Evolutionary conservation across 164 flowering plant species (phyloP), one percentile per base, ranked within the genome.

Genomic region (Buxus sempervirens): DNA sequence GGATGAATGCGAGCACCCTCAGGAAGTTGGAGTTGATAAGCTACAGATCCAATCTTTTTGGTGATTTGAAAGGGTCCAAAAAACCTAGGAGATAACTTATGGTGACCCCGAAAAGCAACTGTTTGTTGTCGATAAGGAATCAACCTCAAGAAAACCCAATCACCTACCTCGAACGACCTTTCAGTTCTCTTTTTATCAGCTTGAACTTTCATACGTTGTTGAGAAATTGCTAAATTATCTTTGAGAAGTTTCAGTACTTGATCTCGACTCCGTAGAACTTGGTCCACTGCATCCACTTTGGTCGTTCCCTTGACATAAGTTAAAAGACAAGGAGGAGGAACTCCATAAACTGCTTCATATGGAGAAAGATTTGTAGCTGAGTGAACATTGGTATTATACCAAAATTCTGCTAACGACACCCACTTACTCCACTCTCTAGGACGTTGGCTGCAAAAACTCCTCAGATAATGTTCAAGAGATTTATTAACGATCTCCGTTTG

Each of bases 81-180:
- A 53, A 53, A 53, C 7, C 21, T 20, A 1, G 55, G 55, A 0
- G 22, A 53, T 18, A 53, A 20, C 22, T 53, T 53, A 7, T 16
- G 55, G 19, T 18, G n/a, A 2, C 7, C 2, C 19, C 55, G 55
- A 1, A 5, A 0, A 53, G 1, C 54, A 0, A 42, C 6, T 0
- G 65, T 42, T 10, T 22, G 65, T 9, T 63, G 66, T 0, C 66
- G 32, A 15, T 63, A 63, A 23, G 66, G 66, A 0, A 23, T 54
- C 19, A 63, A 19, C 20, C 21, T 24, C 2, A 63, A 12, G 16
- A 15, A 63, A 20, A 49, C 57, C 38, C 21, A 24, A 18, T 63
- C 57, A 0, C 66, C 66, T 0, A 63, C 16, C 0, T 49, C 21
- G 27, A 63, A 63, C 0, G 21, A 7, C 0, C 57, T 10, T 14